Evolutionary conservation across 2,329 filamentous ascomycete genomes (phyloP).

Genomic region (Aspergillus costaricaensis): DNA sequence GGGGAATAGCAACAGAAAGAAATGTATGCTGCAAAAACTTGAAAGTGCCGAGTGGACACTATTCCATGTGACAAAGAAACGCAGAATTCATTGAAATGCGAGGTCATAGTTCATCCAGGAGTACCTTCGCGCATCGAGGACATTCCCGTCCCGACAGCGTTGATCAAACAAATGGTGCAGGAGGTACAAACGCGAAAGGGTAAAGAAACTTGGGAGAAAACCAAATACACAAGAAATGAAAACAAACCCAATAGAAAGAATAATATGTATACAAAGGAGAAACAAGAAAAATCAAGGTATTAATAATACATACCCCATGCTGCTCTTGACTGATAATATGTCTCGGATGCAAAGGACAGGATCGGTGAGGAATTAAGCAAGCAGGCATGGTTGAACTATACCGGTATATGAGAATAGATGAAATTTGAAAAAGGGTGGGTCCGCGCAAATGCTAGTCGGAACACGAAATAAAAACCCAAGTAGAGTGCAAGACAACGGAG

Average conservation of each 20-base stretch:
- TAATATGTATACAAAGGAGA: conserved; percentile 20
- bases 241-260: conserved; percentile 6
- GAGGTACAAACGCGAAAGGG: neutral
- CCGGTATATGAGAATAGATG: neutral
- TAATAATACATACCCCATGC: conserved; percentile 23
- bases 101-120: conserved; percentile 4
- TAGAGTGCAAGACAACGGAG: neutral
- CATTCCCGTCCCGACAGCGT: neutral
- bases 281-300: conserved; percentile 1
- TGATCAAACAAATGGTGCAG: neutral
- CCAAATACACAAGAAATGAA: neutral
- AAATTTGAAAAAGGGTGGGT: neutral
- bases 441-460: neutral
- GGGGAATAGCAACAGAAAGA: conserved; percentile 2
- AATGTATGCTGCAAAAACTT: conserved; percentile 1
- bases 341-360: neutral
- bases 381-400: conserved; percentile 12
- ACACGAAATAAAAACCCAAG: neutral
- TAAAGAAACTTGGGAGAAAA: neutral
- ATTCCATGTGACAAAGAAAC: neutral
- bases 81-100: conserved; percentile 1
- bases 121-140: neutral
- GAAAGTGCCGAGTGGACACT: neutral
- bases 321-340: conserved; percentile 5
- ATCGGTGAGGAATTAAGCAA: conserved; percentile 11